Percentiles rank a stretch among this genome's conserved stretches.
Evolutionary conservation across 306 rosid genomes (phyloP).

Genomic region (Senna tora): DNA sequence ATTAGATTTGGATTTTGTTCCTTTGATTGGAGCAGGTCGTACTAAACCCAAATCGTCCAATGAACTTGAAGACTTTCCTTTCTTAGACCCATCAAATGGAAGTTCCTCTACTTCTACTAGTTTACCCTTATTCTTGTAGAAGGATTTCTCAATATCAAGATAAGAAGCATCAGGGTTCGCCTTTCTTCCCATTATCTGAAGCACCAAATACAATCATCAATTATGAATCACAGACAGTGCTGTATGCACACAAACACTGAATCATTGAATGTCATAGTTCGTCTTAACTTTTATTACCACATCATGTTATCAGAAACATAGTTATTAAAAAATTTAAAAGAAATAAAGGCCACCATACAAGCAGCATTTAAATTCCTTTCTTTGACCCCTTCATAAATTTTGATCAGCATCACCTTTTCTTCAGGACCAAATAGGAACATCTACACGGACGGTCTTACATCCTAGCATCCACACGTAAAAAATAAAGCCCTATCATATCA

Average conservation of each 20-base stretch:
- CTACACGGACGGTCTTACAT: background rate
- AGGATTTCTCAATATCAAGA: conserved; percentile 87
- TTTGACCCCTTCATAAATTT: background rate
- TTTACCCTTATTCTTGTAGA: conserved; percentile 72
- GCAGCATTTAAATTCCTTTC: background rate
- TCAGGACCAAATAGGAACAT: background rate
- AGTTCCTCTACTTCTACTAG: conserved; percentile 63
- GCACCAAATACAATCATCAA: conserved; percentile 18
- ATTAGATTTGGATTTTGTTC: conserved; percentile 47
- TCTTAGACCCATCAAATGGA: conserved; percentile 62
- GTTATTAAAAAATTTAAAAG: background rate
- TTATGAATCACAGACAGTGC: background rate
- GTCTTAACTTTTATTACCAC: background rate
- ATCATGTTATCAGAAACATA: conserved; percentile 8
- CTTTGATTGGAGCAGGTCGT: conserved; percentile 74
- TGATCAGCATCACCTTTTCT: background rate
- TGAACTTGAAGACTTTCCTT: conserved; percentile 46
- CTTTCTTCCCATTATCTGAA: conserved; percentile 89
- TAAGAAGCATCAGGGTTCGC: conserved; percentile 73
- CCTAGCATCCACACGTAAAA: background rate
- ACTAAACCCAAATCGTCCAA: conserved; percentile 65
- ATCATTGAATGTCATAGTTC: background rate
- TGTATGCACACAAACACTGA: background rate
- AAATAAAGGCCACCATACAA: background rate
- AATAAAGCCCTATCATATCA: background rate